Base-by-base conservation (phyloP, 768 basidiomycete species). In the Lentinula sp. region DNA sequence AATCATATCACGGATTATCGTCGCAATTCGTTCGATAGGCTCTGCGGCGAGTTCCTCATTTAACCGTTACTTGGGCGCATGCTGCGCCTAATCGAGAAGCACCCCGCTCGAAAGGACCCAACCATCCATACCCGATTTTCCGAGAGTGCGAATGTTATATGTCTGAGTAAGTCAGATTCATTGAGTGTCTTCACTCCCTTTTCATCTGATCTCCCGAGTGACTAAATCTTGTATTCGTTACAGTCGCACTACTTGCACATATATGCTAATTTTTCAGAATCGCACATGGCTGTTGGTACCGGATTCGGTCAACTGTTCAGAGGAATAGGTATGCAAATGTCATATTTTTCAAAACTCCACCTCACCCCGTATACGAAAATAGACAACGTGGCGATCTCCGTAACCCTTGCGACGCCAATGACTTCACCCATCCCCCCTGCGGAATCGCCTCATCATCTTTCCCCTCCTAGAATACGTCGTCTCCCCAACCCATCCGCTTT, bases 51-150 rank as follows among this genome's bases (percentile, higher is more conserved):
- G 76, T 91, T 16, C 85, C 89, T 46, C 86, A 89, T 69, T 70
- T 93, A 10, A 85, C 82, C 1, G 86, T 89, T 7, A 89, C 89
- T 23, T 92, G 91, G 90, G 88, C 89, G 16, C 90, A 92, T 70
- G 86, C 65, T 16, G 63, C 62, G 43, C 46, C 40, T 40, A 66
- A 67, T 43, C 66, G 39, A 10, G 43, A 58, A 46, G 40, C 10
- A 31, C 32, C 15, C 55, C 43, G 48, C 57, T 18, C 45, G n/a
- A 55, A 34, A 46, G 49, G 53, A 59, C 40, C 18, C 54, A 51
- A 63, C 39, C 60, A 62, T 28, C 61, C 71, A 7, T 72, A 75
- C 63, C 69, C 75, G 37, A 61, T 71, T 57, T 73, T 73, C 61
- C 8, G 84, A 87, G 64, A 80, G 75, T 57, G 78, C 91, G 48